Evolutionary conservation across 2,329 filamentous ascomycete genomes (phyloP).

Genomic region (Coniella vitis): DNA sequence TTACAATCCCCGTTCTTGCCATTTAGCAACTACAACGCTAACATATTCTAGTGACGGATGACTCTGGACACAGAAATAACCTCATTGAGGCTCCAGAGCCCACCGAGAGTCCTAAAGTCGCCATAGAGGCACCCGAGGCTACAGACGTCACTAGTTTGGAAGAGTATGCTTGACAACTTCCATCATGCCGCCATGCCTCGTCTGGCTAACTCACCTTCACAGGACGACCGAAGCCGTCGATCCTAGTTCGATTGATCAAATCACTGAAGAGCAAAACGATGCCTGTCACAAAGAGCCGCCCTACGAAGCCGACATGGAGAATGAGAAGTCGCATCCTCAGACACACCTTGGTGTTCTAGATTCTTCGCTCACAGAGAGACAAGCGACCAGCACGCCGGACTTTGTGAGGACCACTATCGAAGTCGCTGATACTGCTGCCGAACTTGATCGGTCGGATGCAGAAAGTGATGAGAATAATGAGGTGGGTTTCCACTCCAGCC

Average conservation of each 20-base stretch:
- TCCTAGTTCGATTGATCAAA: neutral
- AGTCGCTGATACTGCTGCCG: constrained; percentile 28
- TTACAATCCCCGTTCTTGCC: neutral
- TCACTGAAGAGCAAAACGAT: neutral
- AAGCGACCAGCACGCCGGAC: constrained; percentile 22
- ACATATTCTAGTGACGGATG: constrained; percentile 31
- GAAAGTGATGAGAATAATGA: constrained; percentile 27
- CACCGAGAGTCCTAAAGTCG: neutral
- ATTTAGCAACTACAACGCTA: neutral
- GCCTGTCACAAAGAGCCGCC: neutral
- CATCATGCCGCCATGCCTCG: neutral
- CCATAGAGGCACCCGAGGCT: constrained; percentile 11
- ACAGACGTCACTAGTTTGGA: constrained; percentile 2
- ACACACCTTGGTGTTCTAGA: constrained; percentile 16
- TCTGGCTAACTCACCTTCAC: neutral
- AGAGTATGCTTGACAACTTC: constrained; percentile 3
- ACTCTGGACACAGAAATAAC: constrained; percentile 43
- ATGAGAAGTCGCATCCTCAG: constrained; percentile 10
- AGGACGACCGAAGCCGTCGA: constrained; percentile 6
- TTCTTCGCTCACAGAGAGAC: constrained; percentile 13
- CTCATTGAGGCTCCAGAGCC: constrained; percentile 28
- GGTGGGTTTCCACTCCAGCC: neutral
- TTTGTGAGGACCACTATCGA: constrained; percentile 26
- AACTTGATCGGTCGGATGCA: constrained; percentile 25
- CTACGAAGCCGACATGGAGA: neutral